Base-by-base conservation (phyloP, 2,329 filamentous ascomycete genomes). In the Claviceps sp. region DNA sequence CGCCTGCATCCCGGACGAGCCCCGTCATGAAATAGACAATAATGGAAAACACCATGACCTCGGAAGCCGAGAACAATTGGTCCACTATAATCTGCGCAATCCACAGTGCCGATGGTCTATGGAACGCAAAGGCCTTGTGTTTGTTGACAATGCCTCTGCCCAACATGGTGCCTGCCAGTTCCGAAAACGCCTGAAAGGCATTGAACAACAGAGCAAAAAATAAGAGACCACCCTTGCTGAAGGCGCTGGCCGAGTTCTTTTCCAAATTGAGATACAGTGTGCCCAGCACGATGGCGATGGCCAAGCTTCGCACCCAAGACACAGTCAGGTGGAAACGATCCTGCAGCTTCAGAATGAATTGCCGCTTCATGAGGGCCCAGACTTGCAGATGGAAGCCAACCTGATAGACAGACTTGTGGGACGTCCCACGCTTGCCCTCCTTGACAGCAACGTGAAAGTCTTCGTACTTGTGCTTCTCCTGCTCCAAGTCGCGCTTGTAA, bases 281-380 rank as follows among this genome's bases (percentile, higher is more conserved):
- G 58, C 88, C 89, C 46, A 88, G 73, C 24, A 94, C 79, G 54
- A 94, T 82, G 14, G 84, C 87, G 58, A 91, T 82, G 58, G 87
- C 71, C 58, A 90, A 82, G 53, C 70, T 76, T 8, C 77, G 72
- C 42, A 76, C 57, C 86, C 86, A 93, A 1, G 83, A 83, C 34
- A 93, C 79, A 14, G 74, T 70, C 5, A 94, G 73, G n/a, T 82
- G 81, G 61, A 90, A 85, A 53, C 84, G 84, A 64, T 95, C 88
- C 65, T 94, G 87, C 72, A 88, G 84, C 70, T 93, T 93, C 60
- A 94, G 82, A 50, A 85, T 73, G 64, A 89, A 93, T 64, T 94
- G 88, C 5, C 89, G 81, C 65, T 88, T 84, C 77, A 90, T 86
- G 56, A 93, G 69, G 1, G 86, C 85, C 84, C 84, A 90, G 22